Evolutionary conservation across 2,329 filamentous ascomycete species (phyloP).

Genomic region (Stachybotrys echinatus): DNA sequence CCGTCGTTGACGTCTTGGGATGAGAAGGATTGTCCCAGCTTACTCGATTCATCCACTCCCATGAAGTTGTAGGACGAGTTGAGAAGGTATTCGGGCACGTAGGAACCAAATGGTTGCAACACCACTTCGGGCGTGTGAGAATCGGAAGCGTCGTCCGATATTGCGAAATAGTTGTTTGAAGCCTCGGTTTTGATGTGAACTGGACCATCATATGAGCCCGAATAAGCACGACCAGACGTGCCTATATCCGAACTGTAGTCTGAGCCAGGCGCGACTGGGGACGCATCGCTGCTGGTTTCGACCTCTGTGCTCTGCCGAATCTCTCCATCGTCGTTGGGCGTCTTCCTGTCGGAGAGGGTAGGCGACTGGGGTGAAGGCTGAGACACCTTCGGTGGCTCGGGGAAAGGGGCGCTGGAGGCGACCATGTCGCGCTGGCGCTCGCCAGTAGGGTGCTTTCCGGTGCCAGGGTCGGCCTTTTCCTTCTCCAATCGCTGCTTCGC

Average conservation of each 20-base stretch:
- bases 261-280: background rate
- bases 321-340: background rate
- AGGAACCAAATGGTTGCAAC: background rate
- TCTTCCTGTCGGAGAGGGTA: background rate
- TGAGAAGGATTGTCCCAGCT: background rate
- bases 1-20: background rate
- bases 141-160: background rate
- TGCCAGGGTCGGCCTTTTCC: conserved; percentile 18
- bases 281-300: background rate
- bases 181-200: background rate
- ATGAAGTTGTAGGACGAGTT: background rate
- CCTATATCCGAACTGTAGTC: background rate
- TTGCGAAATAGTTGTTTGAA: background rate
- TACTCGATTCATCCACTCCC: background rate
- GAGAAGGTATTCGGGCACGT: background rate
- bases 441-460: conserved; percentile 17
- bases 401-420: conserved; percentile 35
- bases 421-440: conserved; percentile 29
- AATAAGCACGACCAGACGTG: background rate
- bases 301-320: background rate
- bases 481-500: conserved; percentile 31
- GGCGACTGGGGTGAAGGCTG: conserved; percentile 4
- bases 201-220: background rate
- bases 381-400: conserved; percentile 17
- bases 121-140: background rate